Conservation (phyloP, 257 asterid species). For the Voacanga thouarsii region DNA sequence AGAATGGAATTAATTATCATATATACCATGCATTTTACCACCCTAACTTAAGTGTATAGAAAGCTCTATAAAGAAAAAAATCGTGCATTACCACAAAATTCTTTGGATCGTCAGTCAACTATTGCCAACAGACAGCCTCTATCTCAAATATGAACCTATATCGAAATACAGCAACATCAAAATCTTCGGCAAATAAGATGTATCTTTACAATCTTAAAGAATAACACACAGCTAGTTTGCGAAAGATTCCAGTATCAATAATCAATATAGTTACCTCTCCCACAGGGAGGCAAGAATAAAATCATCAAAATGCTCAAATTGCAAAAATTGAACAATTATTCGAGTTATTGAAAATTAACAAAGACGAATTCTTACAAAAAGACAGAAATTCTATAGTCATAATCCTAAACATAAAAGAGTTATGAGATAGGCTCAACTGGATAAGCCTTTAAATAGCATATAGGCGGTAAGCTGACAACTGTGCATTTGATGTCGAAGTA, state of each 20-base stretch:
- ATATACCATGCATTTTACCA: background rate
- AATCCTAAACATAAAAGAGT: too few species aligned
- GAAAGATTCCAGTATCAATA: background rate
- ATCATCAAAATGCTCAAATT: conserved; percentile 86
- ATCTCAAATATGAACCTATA: conserved; percentile 85
- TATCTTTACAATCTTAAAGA: background rate
- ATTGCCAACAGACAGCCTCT: conserved; percentile 86
- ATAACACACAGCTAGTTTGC: background rate
- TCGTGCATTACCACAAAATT: conserved; percentile 58
- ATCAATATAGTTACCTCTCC: conserved; percentile 57
- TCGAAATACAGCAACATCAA: conserved; percentile 1
- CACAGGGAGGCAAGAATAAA: conserved; percentile 87
- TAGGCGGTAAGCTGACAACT: too few species aligned
- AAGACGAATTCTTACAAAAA: too few species aligned
- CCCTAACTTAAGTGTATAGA: background rate
- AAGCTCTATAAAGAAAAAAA: conserved; percentile 18
- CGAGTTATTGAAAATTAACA: too few species aligned
- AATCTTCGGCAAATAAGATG: background rate
- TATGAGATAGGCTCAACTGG: too few species aligned
- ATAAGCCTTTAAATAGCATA: too few species aligned
- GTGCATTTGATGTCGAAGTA: too few species aligned
- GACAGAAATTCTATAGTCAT: too few species aligned
- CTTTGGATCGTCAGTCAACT: conserved; percentile 78
- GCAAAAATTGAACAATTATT: conserved; percentile 24
- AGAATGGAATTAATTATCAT: background rate